A percentile compares a stretch with the other conserved stretches of the same genome.
phyloP scores from a whole-genome alignment of 2,329 filamentous ascomycete genomes.

The Fonsecaea pugnacius region DNA sequence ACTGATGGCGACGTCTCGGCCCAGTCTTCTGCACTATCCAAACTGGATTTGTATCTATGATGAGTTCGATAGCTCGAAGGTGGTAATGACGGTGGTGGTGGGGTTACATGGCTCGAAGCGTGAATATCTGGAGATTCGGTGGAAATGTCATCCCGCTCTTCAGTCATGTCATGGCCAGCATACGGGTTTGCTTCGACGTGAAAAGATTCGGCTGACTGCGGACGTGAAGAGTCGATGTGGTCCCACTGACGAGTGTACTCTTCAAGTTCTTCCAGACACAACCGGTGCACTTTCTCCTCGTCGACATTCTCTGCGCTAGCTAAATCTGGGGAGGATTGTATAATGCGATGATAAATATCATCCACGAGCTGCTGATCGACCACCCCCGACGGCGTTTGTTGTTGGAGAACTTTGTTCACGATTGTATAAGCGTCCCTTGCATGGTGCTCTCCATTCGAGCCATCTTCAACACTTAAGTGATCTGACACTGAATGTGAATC shows the following conservation, averaged over 20 bases:
- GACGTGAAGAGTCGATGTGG: slow-evolving; percentile 16
- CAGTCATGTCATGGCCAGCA: background rate
- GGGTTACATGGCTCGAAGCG: background rate
- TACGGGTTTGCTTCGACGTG: slow-evolving; percentile 9
- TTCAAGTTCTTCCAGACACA: slow-evolving; percentile 58
- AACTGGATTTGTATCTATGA: slow-evolving; percentile 47
- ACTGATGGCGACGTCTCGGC: slow-evolving; percentile 56
- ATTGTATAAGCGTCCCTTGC: slow-evolving; percentile 37
- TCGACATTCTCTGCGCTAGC: slow-evolving; percentile 60
- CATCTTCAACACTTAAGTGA: slow-evolving; percentile 27
- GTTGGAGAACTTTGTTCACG: slow-evolving; percentile 37
- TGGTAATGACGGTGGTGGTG: slow-evolving; percentile 16
- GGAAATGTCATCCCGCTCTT: background rate
- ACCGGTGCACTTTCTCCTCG: slow-evolving; percentile 58
- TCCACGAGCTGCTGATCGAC: slow-evolving; percentile 42
- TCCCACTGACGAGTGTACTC: slow-evolving; percentile 26
- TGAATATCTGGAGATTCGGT: background rate
- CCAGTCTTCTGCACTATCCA: slow-evolving; percentile 54
- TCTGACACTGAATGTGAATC: slow-evolving; percentile 22
- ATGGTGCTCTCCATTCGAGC: slow-evolving; percentile 24
- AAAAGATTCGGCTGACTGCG: slow-evolving; percentile 17
- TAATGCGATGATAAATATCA: slow-evolving; percentile 44
- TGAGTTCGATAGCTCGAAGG: slow-evolving; percentile 32
- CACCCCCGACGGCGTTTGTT: slow-evolving; percentile 38
- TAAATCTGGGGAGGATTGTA: slow-evolving; percentile 57